Percentiles rank a stretch among this genome's conserved stretches.
phyloP scores from a whole-genome alignment of 495 filamentous ascomycete species.

The Talaromyces proteolyticus region DNA sequence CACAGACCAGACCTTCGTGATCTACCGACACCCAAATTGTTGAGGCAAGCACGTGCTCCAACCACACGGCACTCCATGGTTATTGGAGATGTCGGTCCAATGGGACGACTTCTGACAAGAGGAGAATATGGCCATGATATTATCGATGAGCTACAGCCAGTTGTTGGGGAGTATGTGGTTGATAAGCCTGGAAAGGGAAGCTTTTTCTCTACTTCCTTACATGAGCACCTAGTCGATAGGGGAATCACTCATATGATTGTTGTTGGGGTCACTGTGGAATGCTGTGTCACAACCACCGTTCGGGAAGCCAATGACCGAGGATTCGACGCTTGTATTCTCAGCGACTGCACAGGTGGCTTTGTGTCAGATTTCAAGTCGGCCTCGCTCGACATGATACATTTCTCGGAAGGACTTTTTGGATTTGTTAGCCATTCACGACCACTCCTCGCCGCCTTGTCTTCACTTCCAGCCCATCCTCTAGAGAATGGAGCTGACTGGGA shows the following conservation, averaged over 20 bases:
- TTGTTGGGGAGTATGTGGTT: constrained; percentile 38
- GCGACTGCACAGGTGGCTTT: constrained; percentile 39
- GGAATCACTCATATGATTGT: constrained; percentile 52
- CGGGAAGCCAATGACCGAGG: constrained; percentile 56
- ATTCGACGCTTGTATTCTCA: constrained; percentile 50
- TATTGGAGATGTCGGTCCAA: constrained; percentile 44
- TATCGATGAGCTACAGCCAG: constrained; percentile 38
- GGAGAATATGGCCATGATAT: constrained; percentile 47
- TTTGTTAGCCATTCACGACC: constrained; percentile 34
- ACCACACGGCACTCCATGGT: constrained; percentile 34
- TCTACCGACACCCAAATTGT: constrained; percentile 41
- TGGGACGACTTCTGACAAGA: constrained; percentile 45
- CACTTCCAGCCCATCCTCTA: constrained; percentile 13
- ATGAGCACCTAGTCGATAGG: constrained; percentile 31
- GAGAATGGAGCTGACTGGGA: constrained; percentile 31
- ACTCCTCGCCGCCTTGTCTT: constrained; percentile 19
- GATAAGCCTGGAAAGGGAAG: constrained; percentile 51
- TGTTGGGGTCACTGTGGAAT: constrained; percentile 51
- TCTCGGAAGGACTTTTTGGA: constrained; percentile 44
- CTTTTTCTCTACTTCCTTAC: constrained; percentile 45
- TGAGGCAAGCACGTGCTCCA: constrained; percentile 37
- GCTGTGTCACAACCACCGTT: constrained; percentile 51
- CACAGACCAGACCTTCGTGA: constrained; percentile 41
- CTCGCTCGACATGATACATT: constrained; percentile 38
- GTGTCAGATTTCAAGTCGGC: constrained; percentile 30